phyloP scores from a whole-genome alignment of 345 rosid species.

The Salix udensis region DNA sequence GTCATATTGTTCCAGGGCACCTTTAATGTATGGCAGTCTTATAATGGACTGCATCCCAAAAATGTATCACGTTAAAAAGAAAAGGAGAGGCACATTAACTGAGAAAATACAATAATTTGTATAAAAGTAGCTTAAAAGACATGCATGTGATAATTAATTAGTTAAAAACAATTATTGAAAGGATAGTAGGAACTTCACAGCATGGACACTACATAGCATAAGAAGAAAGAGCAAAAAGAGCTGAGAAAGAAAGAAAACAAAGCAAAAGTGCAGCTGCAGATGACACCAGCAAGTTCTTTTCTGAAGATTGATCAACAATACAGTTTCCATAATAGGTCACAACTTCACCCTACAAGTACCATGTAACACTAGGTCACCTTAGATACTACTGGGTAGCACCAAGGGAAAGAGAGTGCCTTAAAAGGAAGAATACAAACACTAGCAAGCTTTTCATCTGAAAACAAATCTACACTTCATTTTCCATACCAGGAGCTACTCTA shows the following conservation, averaged over 20 bases:
- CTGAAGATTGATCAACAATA: too few species aligned
- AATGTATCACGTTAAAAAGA: constrained; percentile 12
- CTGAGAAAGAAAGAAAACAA: too few species aligned
- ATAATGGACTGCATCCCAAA: constrained; percentile 65
- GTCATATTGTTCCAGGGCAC: constrained; percentile 56
- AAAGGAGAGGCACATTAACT: neutral
- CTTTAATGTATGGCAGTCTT: constrained; percentile 78
- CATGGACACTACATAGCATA: too few species aligned
- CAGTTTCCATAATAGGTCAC: too few species aligned
- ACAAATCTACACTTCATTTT: neutral
- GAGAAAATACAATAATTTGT: neutral
- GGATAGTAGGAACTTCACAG: neutral
- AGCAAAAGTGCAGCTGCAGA: too few species aligned
- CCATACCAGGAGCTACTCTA: neutral
- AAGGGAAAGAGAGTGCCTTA: neutral
- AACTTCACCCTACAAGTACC: too few species aligned
- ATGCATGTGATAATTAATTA: neutral
- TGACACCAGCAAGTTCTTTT: too few species aligned
- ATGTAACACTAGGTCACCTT: neutral
- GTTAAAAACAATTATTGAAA: neutral
- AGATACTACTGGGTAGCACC: neutral
- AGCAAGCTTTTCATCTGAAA: neutral
- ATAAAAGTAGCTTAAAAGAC: neutral
- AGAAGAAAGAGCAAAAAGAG: too few species aligned
- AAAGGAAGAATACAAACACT: neutral